A percentile compares a stretch with the other conserved stretches of the same genome.
These are phyloP conservation scores for Phalaenopsis equestris DNA, from an alignment of 106 monocot genomes.

Conservation along the genomic window DNA sequence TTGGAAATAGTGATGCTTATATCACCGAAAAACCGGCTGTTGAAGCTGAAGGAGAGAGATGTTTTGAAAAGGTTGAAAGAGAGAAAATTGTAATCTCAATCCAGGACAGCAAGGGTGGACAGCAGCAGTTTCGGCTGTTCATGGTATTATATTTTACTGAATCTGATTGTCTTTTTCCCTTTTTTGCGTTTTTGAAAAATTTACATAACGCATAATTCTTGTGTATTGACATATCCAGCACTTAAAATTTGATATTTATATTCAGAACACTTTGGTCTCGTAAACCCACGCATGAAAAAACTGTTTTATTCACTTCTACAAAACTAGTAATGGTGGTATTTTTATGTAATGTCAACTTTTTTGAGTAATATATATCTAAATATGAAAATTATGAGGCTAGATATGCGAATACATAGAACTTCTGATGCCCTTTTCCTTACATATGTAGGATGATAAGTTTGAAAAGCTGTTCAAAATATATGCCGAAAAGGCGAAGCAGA, in stretches of 20 bases:
- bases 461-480: constrained; percentile 80
- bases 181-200: neutral
- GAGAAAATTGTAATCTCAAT: constrained; percentile 71
- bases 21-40: constrained; percentile 14
- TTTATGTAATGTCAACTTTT: too few relatives aligned
- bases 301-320: too few relatives aligned
- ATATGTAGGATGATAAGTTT: constrained; percentile 72
- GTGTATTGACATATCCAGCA: too few relatives aligned
- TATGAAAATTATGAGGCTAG: neutral
- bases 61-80: constrained; percentile 32
- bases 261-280: too few relatives aligned
- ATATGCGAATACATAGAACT: too few relatives aligned
- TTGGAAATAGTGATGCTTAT: constrained; percentile 27
- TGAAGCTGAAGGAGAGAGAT: constrained; percentile 19
- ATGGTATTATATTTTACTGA: constrained; percentile 30
- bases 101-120: constrained; percentile 66
- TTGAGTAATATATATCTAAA: too few relatives aligned
- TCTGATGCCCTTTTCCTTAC: neutral
- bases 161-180: neutral
- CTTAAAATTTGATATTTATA: too few relatives aligned
- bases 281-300: neutral
- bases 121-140: constrained; percentile 66
- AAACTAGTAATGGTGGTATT: too few relatives aligned
- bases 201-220: too few relatives aligned
- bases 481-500: constrained; percentile 42